Evolutionary conservation across 148 eudicot genomes (phyloP), one percentile per base, ranked within the genome.

Genomic region (Salicornia ramosissima): DNA sequence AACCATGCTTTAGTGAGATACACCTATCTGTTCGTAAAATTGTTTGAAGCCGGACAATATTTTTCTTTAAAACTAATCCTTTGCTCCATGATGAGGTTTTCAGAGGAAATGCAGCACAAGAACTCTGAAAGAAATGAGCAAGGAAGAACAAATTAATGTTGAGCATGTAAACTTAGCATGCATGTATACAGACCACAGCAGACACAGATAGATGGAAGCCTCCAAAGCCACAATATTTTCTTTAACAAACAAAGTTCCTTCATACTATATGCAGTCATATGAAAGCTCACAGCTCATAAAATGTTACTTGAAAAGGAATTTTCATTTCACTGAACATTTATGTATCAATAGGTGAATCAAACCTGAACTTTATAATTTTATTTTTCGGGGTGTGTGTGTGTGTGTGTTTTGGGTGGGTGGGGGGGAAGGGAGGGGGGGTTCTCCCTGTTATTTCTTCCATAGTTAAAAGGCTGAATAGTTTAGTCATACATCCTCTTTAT

Each of bases 61-160:
- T 77, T 54, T 65, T 78, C 75, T 72, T 80, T 43, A 78, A 45
- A 70, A 76, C 70, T 75, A 65, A 74, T 72, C 74, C 80, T 64
- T 79, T 87, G 80, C 69, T 80, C 83, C 78, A 73, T 55, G 78
- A 57, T 73, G 83, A 72, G 58, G 68, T 74, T 74, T 79, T 79
- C 42, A 76, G 71, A 61, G 85, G 77, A 58, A 78, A 56, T 53
- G 69, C 74, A 69, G 74, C 79, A 79, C 55, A 70, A 71, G 82
- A 80, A 80, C 83, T 85, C 92, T 87, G 78, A 73, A 21, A 34
- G 0, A 68, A 58, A 67, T 56, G 70, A 58, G 68, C 21, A 24
- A 29, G 39, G 18, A 55, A 49, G 9, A 29, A 58, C 24, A 70
- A 46, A 61, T 34, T 21, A 36, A 42, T 25, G 21, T 5, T 33